Evolutionary conservation across 164 flowering plant species (phyloP), one percentile per base, ranked within the genome.

Genomic region (Berberis vulgaris): DNA sequence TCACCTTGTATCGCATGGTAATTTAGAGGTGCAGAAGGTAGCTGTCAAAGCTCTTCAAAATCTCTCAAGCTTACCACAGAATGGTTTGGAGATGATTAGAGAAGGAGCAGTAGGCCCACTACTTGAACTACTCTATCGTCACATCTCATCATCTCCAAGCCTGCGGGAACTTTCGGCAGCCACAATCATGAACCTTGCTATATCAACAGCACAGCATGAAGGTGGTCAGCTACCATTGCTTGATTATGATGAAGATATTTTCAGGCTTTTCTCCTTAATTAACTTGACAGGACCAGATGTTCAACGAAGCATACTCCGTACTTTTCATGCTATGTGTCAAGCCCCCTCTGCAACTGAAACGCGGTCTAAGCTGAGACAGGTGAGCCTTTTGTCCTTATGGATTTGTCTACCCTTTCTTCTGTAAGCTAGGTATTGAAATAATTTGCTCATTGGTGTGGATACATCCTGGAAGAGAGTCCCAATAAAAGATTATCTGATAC

Each of bases 211-310:
- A 26, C 54, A 59, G 12, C 73, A 75, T 54, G 79, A 74, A 63
- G 57, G 76, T 43, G 65, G 55, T 40, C 66, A 68, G 54, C 49
- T 60, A 54, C 77, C 78, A 43, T 66, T 87, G 41, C 65, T 87
- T 66, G 85, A 85, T 66, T 76, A 90, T 39, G 87, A 81, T 57
- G 85, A 81, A 2, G 86, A 85, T 67, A 71, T 80, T 65, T 71
- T 66, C 62, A 78, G 56, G 73, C 84, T 87, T 10, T 83, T 84
- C 69, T 78, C 81, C 38, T 71, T 83, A 26, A 69, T 84, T 66
- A 74, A 43, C 66, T 50, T 82, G 65, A 64, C 76, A 1, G 77
- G 74, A 57, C 87, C 86, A 11, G 57, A 63, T 58, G 78, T 84
- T 45, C 90, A 84, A 64, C 67, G 69, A 71, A 73, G 72, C 74